Conservation (phyloP, 2,329 filamentous ascomycete genomes). For the Botrytis fragariae region DNA sequence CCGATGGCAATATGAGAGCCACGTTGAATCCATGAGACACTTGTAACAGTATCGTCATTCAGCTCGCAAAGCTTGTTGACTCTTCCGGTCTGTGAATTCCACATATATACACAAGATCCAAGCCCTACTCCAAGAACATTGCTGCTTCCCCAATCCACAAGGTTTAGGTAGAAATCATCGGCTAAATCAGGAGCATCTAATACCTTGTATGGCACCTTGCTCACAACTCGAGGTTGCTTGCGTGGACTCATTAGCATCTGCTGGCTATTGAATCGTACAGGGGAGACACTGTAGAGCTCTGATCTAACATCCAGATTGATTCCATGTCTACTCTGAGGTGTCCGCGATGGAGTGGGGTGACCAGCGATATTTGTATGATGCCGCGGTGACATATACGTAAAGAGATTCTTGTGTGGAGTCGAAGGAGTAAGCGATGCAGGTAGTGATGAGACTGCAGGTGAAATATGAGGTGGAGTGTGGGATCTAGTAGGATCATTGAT, state of each 20-base stretch:
- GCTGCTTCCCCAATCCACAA: constrained; percentile 96
- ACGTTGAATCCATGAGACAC: constrained; percentile 97
- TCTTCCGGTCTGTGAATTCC: constrained; percentile 87
- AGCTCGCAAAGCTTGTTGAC: constrained; percentile 94
- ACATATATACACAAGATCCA: constrained; percentile 94
- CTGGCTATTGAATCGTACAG: constrained; percentile 88
- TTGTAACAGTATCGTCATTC: constrained; percentile 90
- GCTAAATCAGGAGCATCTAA: constrained; percentile 93
- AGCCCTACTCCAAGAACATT: constrained; percentile 92
- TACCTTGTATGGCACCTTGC: constrained; percentile 97
- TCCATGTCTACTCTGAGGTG: constrained; percentile 82
- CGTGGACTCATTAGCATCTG: constrained; percentile 88
- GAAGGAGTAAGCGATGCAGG: constrained; percentile 81
- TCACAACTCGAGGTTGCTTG: constrained; percentile 83
- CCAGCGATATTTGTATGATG: constrained; percentile 68
- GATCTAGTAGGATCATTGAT: constrained; percentile 68
- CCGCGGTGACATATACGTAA: constrained; percentile 78
- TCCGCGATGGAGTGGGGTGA: constrained; percentile 86
- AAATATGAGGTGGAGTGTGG: constrained; percentile 74
- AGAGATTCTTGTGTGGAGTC: constrained; percentile 96
- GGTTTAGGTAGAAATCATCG: constrained; percentile 95
- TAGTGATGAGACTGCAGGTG: constrained; percentile 54
- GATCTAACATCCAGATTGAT: constrained; percentile 86
- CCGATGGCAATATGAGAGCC: constrained; percentile 95
- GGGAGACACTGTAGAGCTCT: constrained; percentile 93